phyloP scores from a whole-genome alignment of 208 protist genomes.

The Trypanosoma vivax region DNA sequence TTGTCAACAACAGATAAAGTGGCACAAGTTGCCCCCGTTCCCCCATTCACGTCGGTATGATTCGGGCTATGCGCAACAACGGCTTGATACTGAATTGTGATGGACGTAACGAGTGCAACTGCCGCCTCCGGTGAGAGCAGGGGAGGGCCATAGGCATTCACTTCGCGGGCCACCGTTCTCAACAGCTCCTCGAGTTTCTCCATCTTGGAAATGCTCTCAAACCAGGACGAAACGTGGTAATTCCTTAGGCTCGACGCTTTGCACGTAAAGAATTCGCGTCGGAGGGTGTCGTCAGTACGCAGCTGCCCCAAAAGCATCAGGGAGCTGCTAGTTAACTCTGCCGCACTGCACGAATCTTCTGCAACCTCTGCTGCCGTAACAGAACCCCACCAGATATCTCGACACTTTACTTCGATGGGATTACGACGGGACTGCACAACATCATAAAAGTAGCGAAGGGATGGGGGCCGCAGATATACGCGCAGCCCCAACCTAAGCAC shows the following conservation, averaged over 20 bases:
- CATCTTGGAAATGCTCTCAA: slow-evolving; percentile 37
- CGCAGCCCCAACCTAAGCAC: slow-evolving; percentile 28
- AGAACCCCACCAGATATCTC: slow-evolving; percentile 14
- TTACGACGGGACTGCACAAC: slow-evolving; percentile 3
- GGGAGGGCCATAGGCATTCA: slow-evolving; percentile 18
- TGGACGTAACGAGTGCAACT: slow-evolving; percentile 35
- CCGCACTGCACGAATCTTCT: background rate
- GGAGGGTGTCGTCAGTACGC: slow-evolving; percentile 1
- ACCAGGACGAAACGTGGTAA: slow-evolving; percentile 61
- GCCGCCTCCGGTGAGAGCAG: slow-evolving; percentile 52
- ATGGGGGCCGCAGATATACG: slow-evolving; percentile 18
- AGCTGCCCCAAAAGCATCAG: background rate
- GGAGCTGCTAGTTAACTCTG: slow-evolving; percentile 4
- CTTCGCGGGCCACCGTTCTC: slow-evolving; percentile 13
- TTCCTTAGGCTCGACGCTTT: slow-evolving; percentile 33
- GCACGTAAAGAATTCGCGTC: slow-evolving; percentile 3
- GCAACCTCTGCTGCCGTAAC: background rate
- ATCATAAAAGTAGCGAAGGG: slow-evolving; percentile 17
- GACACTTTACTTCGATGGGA: slow-evolving; percentile 6
- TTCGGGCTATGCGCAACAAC: no score
- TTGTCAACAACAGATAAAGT: background rate
- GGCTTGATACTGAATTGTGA: no score
- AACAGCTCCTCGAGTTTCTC: slow-evolving; percentile 21
- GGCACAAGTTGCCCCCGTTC: no score
- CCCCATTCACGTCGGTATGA: no score